A percentile compares a stretch with the other conserved stretches of the same genome.
These are phyloP conservation scores for Aspergillus spinulosporus DNA, from an alignment of 2,329 filamentous ascomycete genomes.

Conservation along the genomic window DNA sequence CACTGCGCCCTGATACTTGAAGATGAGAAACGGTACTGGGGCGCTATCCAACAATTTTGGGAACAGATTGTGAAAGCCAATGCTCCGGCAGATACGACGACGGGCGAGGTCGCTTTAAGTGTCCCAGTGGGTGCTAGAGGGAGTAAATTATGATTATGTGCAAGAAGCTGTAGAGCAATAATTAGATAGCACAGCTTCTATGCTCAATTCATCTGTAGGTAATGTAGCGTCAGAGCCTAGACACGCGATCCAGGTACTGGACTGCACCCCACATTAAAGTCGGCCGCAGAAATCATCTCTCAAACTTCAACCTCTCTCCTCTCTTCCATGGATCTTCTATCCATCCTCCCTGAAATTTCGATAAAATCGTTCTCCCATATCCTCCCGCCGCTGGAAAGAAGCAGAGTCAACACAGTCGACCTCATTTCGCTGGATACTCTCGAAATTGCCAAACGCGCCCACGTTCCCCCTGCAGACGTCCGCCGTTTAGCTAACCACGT, in stretches of 20 bases:
- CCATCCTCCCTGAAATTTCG: constrained; percentile 78
- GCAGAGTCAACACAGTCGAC: constrained; percentile 75
- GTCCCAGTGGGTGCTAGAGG: neutral
- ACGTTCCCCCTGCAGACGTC: constrained; percentile 76
- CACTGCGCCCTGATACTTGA: constrained; percentile 20
- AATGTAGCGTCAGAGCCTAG: no score
- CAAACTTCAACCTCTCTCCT: constrained; percentile 6
- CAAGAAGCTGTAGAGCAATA: no score
- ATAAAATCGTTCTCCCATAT: constrained; percentile 70
- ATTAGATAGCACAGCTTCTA: no score
- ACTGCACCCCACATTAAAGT: neutral
- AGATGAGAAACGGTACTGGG: constrained; percentile 19
- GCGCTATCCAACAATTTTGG: constrained; percentile 14
- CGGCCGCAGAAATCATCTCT: neutral
- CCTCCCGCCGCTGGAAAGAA: constrained; percentile 75
- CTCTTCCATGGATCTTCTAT: constrained; percentile 66
- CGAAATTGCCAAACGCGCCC: constrained; percentile 82
- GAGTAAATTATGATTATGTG: constrained; percentile 6
- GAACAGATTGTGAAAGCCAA: neutral
- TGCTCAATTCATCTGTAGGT: no score
- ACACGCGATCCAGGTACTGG: no score
- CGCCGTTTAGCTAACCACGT: constrained; percentile 70
- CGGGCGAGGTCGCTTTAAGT: neutral
- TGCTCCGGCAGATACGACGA: neutral
- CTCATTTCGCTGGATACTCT: constrained; percentile 79